Evolutionary conservation across 345 rosid genomes (phyloP), one percentile per base, ranked within the genome.

Genomic region (Boechera stricta): DNA sequence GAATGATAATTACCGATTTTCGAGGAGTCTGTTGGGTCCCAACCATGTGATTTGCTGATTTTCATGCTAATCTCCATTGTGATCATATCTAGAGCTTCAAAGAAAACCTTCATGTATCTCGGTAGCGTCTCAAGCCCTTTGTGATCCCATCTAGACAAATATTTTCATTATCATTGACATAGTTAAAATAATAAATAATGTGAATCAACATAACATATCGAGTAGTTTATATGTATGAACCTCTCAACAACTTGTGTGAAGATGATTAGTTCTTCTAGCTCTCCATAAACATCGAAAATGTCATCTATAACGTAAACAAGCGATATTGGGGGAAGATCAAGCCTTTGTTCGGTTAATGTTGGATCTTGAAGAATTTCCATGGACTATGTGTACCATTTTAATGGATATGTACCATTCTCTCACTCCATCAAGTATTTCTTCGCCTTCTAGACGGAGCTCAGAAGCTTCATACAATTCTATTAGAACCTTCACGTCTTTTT

Each of bases 231-330:
- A 42, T 44, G 42, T 42, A 41, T 38, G 56, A 73, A 88, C 90
- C 84, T 77, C 9, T 74, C 75, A 5, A 86, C 62, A 42, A 77
- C 82, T 62, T 82, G 76, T 0, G 87, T 78, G 70, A 87, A 90
- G 59, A 77, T 73, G 31, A 52, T 80, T 51, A 87, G 88, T 47
- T 87, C 87, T 53, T 87, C 78, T 1, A 82, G 82, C 0, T 78
- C 57, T 11, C 87, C 89, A 31, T 72, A 69, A 36, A 86, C 82
- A 58, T 87, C 85, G 7, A 85, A 90, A 52, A 90, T 75, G 49
- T 90, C 91, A 51, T 90, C 91, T 0, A 87, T 81, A 42, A 85
- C 31, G 58, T 85, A 88, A 57, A 90, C 67, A 9, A 90, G 79
- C 35, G 92, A 86, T 72, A 87, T 84, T 7, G 82, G 66, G 31